Percentiles rank a stretch among this genome's conserved stretches.
phyloP scores from a whole-genome alignment of 1,139 yeast species.

The Candida sojae region DNA sequence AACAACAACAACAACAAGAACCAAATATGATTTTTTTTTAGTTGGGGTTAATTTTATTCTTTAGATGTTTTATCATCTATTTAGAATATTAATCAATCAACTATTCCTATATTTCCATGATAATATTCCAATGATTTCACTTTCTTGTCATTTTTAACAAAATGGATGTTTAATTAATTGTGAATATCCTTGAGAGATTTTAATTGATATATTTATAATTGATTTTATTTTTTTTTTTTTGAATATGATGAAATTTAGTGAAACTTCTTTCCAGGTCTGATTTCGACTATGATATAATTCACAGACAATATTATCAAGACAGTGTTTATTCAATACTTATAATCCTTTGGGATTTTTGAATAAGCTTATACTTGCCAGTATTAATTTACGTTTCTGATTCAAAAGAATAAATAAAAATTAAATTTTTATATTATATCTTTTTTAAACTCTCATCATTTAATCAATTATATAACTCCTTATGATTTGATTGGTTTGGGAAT shows the following conservation, averaged over 20 bases:
- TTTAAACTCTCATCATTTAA: no score
- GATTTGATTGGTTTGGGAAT: background rate
- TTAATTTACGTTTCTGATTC: slow-evolving; percentile 64
- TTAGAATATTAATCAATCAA: slow-evolving; percentile 5
- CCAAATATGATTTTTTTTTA: background rate
- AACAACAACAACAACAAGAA: background rate
- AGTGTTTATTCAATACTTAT: slow-evolving; percentile 29
- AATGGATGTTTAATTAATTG: no score
- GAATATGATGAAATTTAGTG: slow-evolving; percentile 58
- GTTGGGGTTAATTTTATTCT: slow-evolving; percentile 6
- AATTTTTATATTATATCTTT: no score
- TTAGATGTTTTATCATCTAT: slow-evolving; percentile 1
- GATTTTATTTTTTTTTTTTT: background rate
- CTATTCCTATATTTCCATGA: background rate
- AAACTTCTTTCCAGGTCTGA: slow-evolving; percentile 80
- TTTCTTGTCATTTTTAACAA: background rate
- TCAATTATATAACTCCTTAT: no score
- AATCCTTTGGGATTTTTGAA: slow-evolving; percentile 17
- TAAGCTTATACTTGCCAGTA: slow-evolving; percentile 85
- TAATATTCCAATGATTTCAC: background rate
- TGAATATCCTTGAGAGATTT: no score
- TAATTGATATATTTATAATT: no score
- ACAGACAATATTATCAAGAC: slow-evolving; percentile 62
- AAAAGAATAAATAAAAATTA: slow-evolving; percentile 3
- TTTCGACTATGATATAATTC: slow-evolving; percentile 70